Base-by-base conservation (phyloP, 805 yeast species). In the Nakazawaea ernobii region DNA sequence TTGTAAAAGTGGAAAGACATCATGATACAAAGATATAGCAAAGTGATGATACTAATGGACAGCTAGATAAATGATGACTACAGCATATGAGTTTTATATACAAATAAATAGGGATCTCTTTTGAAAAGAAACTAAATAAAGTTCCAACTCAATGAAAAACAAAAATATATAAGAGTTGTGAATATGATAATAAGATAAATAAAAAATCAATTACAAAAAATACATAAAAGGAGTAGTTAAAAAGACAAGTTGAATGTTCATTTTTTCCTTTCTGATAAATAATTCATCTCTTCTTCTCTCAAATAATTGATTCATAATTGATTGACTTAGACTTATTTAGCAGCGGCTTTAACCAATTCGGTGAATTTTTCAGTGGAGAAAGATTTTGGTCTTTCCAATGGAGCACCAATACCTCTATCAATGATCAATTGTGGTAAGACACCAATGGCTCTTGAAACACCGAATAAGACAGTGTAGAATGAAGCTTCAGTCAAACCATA, bases 301-400 rank as follows among this genome's bases (percentile, higher is more conserved):
- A 20, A 3, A 20, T 20, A 20, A 20, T 20, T 20, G 24, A 20
- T 20, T 5, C 5, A 17, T 38, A 15, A 38, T 15, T 15, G 10
- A 9, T 26, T 26, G 17, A 27, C 32, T n/a, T 11, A n/a, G 3
- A 11, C 7, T 41, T 41, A 40, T 27, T 27, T 32, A 17, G 35
- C 36, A 13, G 24, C 29, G 24, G 24, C 24, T 20, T 20, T 20
- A 62, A 84, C 95, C 67, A 88, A 73, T 76, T 87, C 89, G 65
- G 80, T 82, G 77, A 85, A 87, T 74, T 89, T 89, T 73, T 88
- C 92, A 55, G 96, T 88, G 52, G 95, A 86, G 88, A 89, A 87
- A 53, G 95, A 83, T 73, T 86, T 86, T 72, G 94, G 94, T 74
- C 95, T 84, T 75, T 86, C 95, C 63, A 86, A 84, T 59, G 95